Evolutionary conservation across 179 eudicot species (phyloP).

Genomic region (Beta corolliflora): DNA sequence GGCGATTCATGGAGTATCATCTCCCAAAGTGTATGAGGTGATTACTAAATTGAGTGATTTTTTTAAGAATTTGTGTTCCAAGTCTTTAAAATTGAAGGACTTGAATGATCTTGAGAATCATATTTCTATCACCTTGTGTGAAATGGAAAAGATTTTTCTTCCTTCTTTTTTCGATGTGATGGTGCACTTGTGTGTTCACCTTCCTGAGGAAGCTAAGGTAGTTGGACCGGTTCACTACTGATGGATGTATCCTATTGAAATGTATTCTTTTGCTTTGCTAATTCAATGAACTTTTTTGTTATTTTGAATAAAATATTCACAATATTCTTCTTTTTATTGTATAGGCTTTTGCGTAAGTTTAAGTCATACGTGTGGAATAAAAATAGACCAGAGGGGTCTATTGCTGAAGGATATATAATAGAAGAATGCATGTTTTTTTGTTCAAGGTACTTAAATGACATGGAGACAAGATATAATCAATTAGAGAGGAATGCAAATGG

Average conservation of each 20-base stretch:
- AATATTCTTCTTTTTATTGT: too few species aligned
- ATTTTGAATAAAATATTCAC: too few species aligned
- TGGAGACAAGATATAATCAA: too few species aligned
- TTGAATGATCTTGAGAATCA: background rate
- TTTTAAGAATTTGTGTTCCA: background rate
- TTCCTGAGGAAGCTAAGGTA: constrained; percentile 20
- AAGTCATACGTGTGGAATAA: too few species aligned
- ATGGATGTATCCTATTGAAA: constrained; percentile 32
- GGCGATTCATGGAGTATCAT: constrained; percentile 8
- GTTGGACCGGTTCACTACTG: constrained; percentile 25
- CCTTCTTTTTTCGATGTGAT: constrained; percentile 31
- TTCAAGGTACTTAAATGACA: too few species aligned
- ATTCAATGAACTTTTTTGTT: too few species aligned
- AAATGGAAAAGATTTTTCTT: constrained; percentile 21
- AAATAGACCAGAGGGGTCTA: too few species aligned
- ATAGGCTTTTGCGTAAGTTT: too few species aligned
- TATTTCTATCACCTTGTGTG: background rate
- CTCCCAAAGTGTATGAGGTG: background rate
- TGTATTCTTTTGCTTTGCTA: background rate
- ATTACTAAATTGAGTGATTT: background rate
- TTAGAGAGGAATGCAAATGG: too few species aligned
- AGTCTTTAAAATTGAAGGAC: background rate
- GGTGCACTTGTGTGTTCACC: constrained; percentile 33
- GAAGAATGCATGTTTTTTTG: too few species aligned
- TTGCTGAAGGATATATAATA: too few species aligned